These are phyloP conservation scores for Madurella mycetomatis DNA, from an alignment of 2,329 filamentous ascomycete species.

Conservation along the genomic window DNA sequence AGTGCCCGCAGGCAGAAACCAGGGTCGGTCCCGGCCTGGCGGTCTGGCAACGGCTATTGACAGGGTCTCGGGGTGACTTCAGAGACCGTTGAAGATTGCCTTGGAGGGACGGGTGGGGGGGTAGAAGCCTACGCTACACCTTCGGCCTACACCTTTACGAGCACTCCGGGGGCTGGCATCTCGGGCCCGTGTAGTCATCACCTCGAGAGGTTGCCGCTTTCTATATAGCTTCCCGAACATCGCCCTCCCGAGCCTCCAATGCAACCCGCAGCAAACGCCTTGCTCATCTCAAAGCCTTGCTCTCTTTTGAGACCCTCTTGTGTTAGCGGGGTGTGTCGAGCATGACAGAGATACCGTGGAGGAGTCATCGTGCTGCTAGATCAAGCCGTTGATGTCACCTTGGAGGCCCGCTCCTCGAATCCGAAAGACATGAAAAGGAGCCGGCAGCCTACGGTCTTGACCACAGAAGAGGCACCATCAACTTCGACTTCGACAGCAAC, in stretches of 20 bases:
- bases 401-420: not conserved
- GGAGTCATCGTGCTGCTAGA: constrained; percentile 8
- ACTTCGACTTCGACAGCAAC: constrained; percentile 9
- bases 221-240: constrained; percentile 27
- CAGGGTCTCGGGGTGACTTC: not conserved
- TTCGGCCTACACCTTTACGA: not conserved
- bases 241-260: constrained; percentile 12
- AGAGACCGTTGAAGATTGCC: not conserved
- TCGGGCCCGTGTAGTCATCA: not conserved
- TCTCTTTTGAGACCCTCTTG: not conserved
- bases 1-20: constrained; percentile 21
- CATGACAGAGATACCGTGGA: constrained; percentile 14
- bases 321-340: constrained; percentile 2
- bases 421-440: constrained; percentile 22
- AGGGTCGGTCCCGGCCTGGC: constrained; percentile 4
- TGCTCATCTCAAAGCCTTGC: constrained; percentile 1
- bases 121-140: not conserved
- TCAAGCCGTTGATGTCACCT: constrained; percentile 7
- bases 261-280: constrained; percentile 7
- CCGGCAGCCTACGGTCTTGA: constrained; percentile 10
- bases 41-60: not conserved
- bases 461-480: not conserved
- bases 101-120: not conserved
- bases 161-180: not conserved
- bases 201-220: constrained; percentile 19